Percentiles rank a stretch among this genome's conserved stretches.
These are phyloP conservation scores for Sporothrix humicola DNA, from an alignment of 2,329 filamentous ascomycete species.

Conservation along the genomic window DNA sequence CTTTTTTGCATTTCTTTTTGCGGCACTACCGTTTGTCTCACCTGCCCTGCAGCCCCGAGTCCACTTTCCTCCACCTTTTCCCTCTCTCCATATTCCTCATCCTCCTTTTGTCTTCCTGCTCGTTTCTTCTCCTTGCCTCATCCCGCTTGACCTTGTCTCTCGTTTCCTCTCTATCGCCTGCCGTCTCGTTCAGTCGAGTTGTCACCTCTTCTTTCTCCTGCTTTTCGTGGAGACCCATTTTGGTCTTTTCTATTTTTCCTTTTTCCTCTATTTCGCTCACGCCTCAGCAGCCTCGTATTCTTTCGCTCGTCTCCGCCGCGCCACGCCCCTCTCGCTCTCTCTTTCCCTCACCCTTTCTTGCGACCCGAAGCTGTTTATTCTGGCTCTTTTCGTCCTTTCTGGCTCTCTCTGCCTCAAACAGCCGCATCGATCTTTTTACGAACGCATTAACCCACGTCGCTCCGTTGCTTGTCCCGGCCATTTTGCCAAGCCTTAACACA, in stretches of 20 bases:
- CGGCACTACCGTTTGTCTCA: background rate
- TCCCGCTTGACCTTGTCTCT: background rate
- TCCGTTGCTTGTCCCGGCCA: constrained; percentile 23
- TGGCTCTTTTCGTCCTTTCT: background rate
- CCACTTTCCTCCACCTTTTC: constrained; percentile 2
- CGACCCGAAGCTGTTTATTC: background rate
- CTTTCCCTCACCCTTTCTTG: background rate
- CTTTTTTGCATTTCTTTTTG: constrained; percentile 15
- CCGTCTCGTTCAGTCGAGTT: background rate
- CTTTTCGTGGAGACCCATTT: background rate
- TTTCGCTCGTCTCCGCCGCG: background rate
- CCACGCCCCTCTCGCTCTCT: background rate
- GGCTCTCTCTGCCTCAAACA: constrained; percentile 22
- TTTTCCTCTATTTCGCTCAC: background rate
- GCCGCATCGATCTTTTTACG: constrained; percentile 23
- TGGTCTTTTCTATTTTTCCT: background rate
- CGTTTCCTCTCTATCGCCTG: background rate
- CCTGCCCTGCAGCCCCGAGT: background rate
- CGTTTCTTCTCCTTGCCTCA: background rate
- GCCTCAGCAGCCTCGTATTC: constrained; percentile 19
- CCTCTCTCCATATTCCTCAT: constrained; percentile 7
- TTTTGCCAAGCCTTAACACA: constrained; percentile 28
- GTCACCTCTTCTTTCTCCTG: constrained; percentile 17
- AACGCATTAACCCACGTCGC: constrained; percentile 28
- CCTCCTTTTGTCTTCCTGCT: background rate